These are phyloP conservation scores for Aspergillus carbonarius DNA, from an alignment of 2,329 filamentous ascomycete genomes.

Conservation along the genomic window DNA sequence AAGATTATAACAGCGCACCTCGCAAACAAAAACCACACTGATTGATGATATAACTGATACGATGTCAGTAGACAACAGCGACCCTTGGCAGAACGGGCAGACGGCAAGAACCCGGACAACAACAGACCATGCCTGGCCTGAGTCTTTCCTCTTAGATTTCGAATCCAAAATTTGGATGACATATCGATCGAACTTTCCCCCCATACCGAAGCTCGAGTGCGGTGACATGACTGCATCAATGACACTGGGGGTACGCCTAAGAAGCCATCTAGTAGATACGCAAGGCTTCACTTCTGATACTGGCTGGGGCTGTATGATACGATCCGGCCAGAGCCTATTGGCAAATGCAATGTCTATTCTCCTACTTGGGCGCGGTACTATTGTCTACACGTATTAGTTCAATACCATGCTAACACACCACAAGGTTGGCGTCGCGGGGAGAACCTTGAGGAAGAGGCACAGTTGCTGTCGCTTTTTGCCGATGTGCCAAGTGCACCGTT, in stretches of 20 bases:
- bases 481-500: slow-evolving; percentile 85
- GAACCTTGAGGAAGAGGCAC: slow-evolving; percentile 60
- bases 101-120: neutral
- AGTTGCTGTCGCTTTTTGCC: slow-evolving; percentile 77
- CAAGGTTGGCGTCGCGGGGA: slow-evolving; percentile 72
- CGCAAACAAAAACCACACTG: neutral
- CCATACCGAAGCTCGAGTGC: slow-evolving; percentile 76
- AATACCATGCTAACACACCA: slow-evolving; percentile 21
- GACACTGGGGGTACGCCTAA: slow-evolving; percentile 80
- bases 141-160: slow-evolving; percentile 84
- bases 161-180: slow-evolving; percentile 95
- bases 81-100: neutral
- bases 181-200: slow-evolving; percentile 81
- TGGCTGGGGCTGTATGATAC: slow-evolving; percentile 98
- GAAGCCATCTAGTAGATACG: slow-evolving; percentile 74
- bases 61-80: neutral
- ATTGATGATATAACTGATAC: neutral
- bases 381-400: slow-evolving; percentile 18
- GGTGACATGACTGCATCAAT: slow-evolving; percentile 69
- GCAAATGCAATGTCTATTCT: slow-evolving; percentile 78
- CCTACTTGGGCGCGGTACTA: slow-evolving; percentile 71
- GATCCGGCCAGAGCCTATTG: slow-evolving; percentile 88
- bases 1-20: neutral
- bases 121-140: slow-evolving; percentile 67
- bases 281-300: slow-evolving; percentile 87